Evolutionary conservation across 2,329 filamentous ascomycete genomes (phyloP).

Genomic region (Zarea fungicola): DNA sequence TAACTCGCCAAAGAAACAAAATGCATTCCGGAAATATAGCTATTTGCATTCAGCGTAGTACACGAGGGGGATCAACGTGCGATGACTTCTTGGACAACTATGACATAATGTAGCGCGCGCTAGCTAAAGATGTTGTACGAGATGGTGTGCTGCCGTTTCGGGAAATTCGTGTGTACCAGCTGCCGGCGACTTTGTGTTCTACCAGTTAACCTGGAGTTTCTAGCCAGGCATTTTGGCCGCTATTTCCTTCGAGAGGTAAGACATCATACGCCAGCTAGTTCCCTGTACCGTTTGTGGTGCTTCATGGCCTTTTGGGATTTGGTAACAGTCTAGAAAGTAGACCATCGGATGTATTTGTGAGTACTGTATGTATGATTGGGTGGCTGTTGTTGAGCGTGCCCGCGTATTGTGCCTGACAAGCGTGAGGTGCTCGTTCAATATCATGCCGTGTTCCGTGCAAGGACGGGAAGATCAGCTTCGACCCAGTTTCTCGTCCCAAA

Average conservation of each 20-base stretch:
- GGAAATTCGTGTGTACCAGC: conserved; percentile 7
- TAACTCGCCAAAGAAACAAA: too few species aligned
- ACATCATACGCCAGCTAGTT: not conserved
- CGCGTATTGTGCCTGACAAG: not conserved
- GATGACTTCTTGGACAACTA: not conserved
- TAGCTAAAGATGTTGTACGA: not conserved
- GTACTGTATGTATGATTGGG: not conserved
- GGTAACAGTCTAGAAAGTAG: too few species aligned
- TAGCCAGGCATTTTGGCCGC: not conserved
- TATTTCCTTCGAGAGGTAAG: conserved; percentile 9
- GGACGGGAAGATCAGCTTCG: not conserved
- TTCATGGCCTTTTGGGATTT: too few species aligned
- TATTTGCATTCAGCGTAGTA: not conserved
- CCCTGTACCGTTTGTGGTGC: too few species aligned
- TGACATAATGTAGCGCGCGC: conserved; percentile 9
- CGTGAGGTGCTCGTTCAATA: conserved; percentile 5
- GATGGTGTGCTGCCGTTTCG: not conserved
- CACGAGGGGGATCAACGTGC: not conserved
- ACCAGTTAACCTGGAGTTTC: too few species aligned
- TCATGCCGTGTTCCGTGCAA: conserved; percentile 11
- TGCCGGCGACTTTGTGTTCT: too few species aligned
- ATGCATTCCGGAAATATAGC: too few species aligned
- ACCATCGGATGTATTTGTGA: too few species aligned
- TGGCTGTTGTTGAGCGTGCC: too few species aligned
- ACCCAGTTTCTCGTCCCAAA: not conserved